phyloP scores from a whole-genome alignment of 176 grass and related monocot species.

The Elaeis guineensis region DNA sequence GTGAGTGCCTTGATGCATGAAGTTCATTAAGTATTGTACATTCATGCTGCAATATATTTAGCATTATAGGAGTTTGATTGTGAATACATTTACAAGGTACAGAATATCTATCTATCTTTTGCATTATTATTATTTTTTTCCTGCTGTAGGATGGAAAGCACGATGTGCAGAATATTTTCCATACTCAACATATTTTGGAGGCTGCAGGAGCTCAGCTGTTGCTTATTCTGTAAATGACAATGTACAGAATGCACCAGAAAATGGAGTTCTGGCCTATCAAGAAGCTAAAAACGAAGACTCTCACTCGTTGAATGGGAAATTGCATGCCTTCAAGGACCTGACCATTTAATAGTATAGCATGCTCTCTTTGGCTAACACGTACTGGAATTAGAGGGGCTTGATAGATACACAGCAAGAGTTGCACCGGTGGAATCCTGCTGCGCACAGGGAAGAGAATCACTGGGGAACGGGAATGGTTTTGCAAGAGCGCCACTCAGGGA shows the following conservation, averaged over 20 bases:
- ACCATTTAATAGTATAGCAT: constrained; percentile 38
- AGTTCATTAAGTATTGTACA: too few relatives aligned
- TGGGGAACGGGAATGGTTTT: not conserved
- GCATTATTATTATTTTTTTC: constrained; percentile 18
- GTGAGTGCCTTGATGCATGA: constrained; percentile 38
- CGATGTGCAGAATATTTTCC: constrained; percentile 79
- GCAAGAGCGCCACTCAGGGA: too few relatives aligned
- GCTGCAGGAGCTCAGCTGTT: constrained; percentile 39
- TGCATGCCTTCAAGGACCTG: constrained; percentile 45
- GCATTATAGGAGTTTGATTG: too few relatives aligned
- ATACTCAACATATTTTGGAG: constrained; percentile 76
- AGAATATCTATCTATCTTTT: not conserved
- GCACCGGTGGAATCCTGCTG: not conserved
- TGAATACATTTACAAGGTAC: too few relatives aligned
- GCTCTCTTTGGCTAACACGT: constrained; percentile 14
- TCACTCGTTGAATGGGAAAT: constrained; percentile 37
- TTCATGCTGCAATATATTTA: too few relatives aligned
- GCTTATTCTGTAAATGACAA: constrained; percentile 25
- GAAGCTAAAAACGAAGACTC: constrained; percentile 20
- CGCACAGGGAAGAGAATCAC: not conserved
- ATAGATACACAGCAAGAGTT: not conserved
- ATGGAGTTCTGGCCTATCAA: constrained; percentile 48
- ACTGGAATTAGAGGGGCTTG: constrained; percentile 17
- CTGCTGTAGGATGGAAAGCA: constrained; percentile 68
- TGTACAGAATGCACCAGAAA: constrained; percentile 53